These are phyloP conservation scores for Hagleromyces aurorensis DNA, from an alignment of 805 yeast species.

Conservation along the genomic window DNA sequence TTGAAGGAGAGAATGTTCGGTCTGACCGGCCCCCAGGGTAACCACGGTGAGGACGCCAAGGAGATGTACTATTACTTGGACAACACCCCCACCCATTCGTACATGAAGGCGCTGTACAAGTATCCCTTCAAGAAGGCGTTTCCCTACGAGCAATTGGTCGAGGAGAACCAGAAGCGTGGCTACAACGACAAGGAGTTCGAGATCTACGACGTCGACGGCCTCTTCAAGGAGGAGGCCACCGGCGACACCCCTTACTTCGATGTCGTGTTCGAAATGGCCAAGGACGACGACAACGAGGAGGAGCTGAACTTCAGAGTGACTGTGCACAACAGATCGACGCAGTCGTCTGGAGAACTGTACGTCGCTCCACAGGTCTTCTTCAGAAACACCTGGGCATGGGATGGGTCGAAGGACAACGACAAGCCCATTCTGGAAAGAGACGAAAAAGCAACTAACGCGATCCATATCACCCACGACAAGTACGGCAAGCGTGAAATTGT, in stretches of 20 bases:
- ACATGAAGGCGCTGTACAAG: conserved; percentile 85
- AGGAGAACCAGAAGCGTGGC: conserved; percentile 56
- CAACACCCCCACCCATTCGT: conserved; percentile 88
- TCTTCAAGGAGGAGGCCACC: conserved; percentile 46
- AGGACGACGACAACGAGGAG: conserved; percentile 71
- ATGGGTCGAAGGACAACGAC: conserved; percentile 38
- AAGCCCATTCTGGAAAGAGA: conserved; percentile 44
- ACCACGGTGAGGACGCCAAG: conserved; percentile 94
- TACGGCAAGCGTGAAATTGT: conserved; percentile 58
- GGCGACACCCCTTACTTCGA: conserved; percentile 71
- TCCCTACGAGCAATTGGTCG: conserved; percentile 71
- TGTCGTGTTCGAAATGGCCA: conserved; percentile 84
- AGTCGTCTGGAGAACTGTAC: conserved; percentile 78
- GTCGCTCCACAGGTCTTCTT: conserved; percentile 76
- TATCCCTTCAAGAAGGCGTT: conserved; percentile 73
- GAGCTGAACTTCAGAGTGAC: conserved; percentile 77
- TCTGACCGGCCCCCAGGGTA: conserved; percentile 85
- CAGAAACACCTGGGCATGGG: conserved; percentile 95
- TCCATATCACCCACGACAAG: conserved; percentile 58
- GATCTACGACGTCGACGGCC: conserved; percentile 64
- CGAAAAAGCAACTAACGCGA: conserved; percentile 34
- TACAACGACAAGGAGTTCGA: conserved; percentile 72
- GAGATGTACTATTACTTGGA: conserved; percentile 79
- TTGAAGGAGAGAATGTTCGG: conserved; percentile 85
- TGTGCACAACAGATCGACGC: conserved; percentile 72